A percentile compares a stretch with the other conserved stretches of the same genome.
Conservation (phyloP, 176 grass and related monocot species). For the Oryza coarctata region DNA sequence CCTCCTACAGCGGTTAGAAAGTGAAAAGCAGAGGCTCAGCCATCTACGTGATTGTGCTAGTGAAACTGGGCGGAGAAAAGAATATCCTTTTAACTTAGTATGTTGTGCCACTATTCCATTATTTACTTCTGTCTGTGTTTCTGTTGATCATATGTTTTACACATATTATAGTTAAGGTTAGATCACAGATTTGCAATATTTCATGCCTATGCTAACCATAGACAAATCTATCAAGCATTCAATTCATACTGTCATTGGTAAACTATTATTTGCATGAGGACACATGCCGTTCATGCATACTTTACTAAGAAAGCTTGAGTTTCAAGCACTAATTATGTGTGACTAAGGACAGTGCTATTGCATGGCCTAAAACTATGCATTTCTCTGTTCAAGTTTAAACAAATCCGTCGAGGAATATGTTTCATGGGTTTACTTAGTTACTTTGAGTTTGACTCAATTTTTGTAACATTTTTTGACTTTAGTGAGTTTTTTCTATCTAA, state of each 20-base stretch:
- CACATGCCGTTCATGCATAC: slow-evolving; percentile 19
- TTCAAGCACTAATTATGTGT: background rate
- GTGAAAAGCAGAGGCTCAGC: slow-evolving; percentile 80
- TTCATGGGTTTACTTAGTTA: background rate
- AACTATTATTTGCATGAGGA: background rate
- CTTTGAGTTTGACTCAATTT: slow-evolving; percentile 12
- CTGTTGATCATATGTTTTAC: background rate
- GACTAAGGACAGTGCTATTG: background rate
- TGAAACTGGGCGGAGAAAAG: slow-evolving; percentile 92
- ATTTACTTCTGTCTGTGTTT: background rate
- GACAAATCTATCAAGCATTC: background rate
- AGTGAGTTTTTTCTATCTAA: background rate
- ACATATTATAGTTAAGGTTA: slow-evolving; percentile 20
- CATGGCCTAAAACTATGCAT: slow-evolving; percentile 9
- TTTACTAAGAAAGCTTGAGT: background rate
- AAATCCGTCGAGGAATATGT: background rate
- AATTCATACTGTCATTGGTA: background rate
- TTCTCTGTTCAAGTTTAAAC: background rate
- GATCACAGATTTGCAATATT: slow-evolving; percentile 13
- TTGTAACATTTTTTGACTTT: background rate
- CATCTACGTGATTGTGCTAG: slow-evolving; percentile 98
- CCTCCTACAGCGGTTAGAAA: slow-evolving; percentile 74
- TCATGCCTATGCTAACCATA: background rate
- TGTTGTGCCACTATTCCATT: slow-evolving; percentile 27
- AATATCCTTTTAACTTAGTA: slow-evolving; percentile 87